These are phyloP conservation scores for Salvia rosmarinus DNA, from an alignment of 257 asterid species.

Conservation along the genomic window DNA sequence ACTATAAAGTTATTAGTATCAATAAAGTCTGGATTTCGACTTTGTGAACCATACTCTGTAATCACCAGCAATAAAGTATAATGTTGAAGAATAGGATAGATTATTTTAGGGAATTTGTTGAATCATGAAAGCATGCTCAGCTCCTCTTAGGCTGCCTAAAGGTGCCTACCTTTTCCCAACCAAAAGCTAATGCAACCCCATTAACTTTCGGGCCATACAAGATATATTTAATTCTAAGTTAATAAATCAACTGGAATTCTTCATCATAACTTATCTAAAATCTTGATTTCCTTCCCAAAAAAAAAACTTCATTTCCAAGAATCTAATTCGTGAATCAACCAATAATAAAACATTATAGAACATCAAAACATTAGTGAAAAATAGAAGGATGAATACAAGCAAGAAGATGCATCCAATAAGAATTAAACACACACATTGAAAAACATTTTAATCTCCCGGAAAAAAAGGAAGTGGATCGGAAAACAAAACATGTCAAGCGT, in stretches of 20 bases:
- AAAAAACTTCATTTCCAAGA: background rate
- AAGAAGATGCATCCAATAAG: background rate
- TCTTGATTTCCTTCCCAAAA: constrained; percentile 4
- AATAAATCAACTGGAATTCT: background rate
- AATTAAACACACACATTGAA: background rate
- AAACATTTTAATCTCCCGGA: background rate
- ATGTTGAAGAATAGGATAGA: no score
- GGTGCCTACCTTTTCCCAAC: constrained; percentile 13
- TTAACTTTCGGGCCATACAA: background rate
- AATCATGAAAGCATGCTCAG: constrained; percentile 1
- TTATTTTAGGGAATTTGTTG: background rate
- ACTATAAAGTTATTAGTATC: background rate
- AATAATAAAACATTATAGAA: background rate
- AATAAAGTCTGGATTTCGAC: background rate
- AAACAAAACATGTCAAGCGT: background rate
- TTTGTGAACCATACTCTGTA: background rate
- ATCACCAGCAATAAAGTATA: background rate
- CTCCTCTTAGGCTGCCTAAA: background rate
- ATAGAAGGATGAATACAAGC: background rate
- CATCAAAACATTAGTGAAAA: background rate
- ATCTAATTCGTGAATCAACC: background rate
- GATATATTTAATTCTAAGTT: background rate
- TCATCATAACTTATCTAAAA: background rate
- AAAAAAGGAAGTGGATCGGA: no score
- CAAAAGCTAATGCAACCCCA: constrained; percentile 1